Percentiles rank a stretch among this genome's conserved stretches.
Conservation (phyloP, 352 stramenopile genomes). For the Aphanomyces cochlioides region DNA sequence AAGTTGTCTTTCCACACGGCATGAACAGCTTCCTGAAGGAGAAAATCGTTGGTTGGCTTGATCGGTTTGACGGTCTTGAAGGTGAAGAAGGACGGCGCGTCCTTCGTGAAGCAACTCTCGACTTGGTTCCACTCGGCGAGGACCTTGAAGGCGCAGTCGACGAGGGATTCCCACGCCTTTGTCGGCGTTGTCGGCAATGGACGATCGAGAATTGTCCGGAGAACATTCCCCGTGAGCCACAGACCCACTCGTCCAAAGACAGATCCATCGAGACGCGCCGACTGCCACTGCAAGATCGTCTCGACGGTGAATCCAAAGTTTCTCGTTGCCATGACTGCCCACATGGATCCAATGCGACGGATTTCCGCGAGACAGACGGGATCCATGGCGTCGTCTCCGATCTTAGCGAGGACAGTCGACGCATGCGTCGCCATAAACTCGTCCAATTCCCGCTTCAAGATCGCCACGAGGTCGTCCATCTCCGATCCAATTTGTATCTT, state of each 20-base stretch:
- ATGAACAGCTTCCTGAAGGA: conserved; percentile 11
- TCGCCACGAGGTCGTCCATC: conserved; percentile 24
- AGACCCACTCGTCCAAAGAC: conserved; percentile 17
- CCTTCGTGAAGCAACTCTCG: not conserved
- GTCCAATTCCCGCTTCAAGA: conserved; percentile 53
- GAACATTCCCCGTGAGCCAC: conserved; percentile 21
- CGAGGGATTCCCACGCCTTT: conserved; percentile 7
- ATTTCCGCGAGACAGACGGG: not conserved
- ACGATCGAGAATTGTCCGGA: conserved; percentile 1
- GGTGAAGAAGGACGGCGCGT: conserved; percentile 4
- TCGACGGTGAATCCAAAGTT: conserved; percentile 22
- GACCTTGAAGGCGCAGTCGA: conserved; percentile 10
- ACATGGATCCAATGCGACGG: conserved; percentile 17
- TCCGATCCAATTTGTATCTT: too few species aligned
- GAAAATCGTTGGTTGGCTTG: conserved; percentile 6
- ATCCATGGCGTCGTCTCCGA: not conserved
- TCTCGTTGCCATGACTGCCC: conserved; percentile 14
- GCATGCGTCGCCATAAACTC: conserved; percentile 51
- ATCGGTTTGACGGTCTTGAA: not conserved
- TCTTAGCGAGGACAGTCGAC: conserved; percentile 6
- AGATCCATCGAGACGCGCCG: conserved; percentile 1
- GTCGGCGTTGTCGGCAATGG: not conserved
- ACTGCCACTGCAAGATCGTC: conserved; percentile 23
- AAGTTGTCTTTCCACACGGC: conserved; percentile 16
- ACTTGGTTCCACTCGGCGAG: conserved; percentile 1